phyloP scores from a whole-genome alignment of 768 basidiomycete species.

The Collybia sordida region DNA sequence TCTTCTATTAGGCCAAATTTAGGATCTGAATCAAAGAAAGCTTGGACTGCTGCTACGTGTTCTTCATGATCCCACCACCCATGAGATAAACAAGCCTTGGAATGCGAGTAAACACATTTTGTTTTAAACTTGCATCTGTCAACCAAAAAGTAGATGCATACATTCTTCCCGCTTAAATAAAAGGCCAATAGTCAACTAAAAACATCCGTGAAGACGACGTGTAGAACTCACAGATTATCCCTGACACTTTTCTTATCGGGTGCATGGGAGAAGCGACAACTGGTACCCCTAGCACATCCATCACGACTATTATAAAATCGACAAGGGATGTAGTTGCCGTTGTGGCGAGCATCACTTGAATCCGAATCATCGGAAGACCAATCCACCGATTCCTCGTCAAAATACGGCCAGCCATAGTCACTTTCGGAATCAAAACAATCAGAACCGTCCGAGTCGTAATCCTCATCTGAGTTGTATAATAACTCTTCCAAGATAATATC shows the following conservation, averaged over 20 bases:
- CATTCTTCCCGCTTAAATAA: constrained; percentile 23
- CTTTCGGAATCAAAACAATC: background rate
- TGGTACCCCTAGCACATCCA: constrained; percentile 38
- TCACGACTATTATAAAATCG: constrained; percentile 51
- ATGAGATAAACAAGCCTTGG: constrained; percentile 39
- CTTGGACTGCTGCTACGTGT: background rate
- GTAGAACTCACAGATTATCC: constrained; percentile 42
- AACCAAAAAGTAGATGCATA: constrained; percentile 37
- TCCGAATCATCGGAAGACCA: constrained; percentile 42
- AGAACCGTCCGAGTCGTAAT: background rate
- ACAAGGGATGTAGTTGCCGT: constrained; percentile 47
- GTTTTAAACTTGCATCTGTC: constrained; percentile 33
- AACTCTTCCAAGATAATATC: constrained; percentile 10
- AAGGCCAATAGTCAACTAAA: background rate
- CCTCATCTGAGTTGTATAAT: constrained; percentile 7
- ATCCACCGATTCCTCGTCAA: constrained; percentile 22
- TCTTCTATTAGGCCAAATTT: too few relatives aligned
- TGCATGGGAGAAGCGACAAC: constrained; percentile 48
- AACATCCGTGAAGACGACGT: background rate
- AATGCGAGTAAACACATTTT: constrained; percentile 51
- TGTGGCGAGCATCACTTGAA: constrained; percentile 50
- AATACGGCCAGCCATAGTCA: constrained; percentile 13
- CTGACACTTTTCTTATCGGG: constrained; percentile 50
- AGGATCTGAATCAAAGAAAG: too few relatives aligned
- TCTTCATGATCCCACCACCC: constrained; percentile 44